Percentiles rank a stretch among this genome's conserved stretches.
These are phyloP conservation scores for Lantana camara DNA, from an alignment of 257 asterid species.

Conservation along the genomic window DNA sequence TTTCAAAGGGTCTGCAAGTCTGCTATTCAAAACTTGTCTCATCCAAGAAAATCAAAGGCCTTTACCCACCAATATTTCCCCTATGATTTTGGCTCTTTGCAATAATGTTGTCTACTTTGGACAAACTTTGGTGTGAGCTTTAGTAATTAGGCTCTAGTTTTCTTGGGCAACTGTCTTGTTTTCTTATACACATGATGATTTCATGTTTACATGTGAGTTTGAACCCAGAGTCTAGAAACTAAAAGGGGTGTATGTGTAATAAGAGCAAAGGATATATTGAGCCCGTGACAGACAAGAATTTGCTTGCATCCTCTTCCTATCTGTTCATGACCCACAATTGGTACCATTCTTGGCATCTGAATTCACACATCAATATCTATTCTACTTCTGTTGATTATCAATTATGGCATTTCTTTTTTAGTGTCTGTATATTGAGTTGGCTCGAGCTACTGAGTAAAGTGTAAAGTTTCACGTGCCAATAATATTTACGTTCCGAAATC, in stretches of 20 bases:
- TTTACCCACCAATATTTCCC: neutral
- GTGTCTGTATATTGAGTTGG: no score
- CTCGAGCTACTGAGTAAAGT: no score
- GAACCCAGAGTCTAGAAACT: conserved; percentile 20
- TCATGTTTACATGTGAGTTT: conserved; percentile 37
- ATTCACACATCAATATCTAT: conserved; percentile 7
- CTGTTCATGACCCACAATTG: conserved; percentile 34
- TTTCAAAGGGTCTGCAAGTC: neutral
- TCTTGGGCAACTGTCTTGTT: conserved; percentile 18
- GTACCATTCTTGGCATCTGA: conserved; percentile 11
- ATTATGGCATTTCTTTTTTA: no score
- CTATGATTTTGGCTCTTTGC: conserved; percentile 7
- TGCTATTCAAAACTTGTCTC: conserved; percentile 3
- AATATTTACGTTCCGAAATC: neutral
- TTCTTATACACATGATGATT: neutral
- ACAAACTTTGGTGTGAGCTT: conserved; percentile 26
- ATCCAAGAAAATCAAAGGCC: neutral
- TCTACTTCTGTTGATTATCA: no score
- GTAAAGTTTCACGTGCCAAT: no score
- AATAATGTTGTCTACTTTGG: conserved; percentile 26
- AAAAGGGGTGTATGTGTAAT: neutral
- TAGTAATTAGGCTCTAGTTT: conserved; percentile 40
- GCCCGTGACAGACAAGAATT: conserved; percentile 63
- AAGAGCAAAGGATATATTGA: conserved; percentile 7
- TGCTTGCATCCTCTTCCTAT: conserved; percentile 22